Evolutionary conservation across 345 rosid species (phyloP), one percentile per base, ranked within the genome.

Genomic region (Moringa oleifera): DNA sequence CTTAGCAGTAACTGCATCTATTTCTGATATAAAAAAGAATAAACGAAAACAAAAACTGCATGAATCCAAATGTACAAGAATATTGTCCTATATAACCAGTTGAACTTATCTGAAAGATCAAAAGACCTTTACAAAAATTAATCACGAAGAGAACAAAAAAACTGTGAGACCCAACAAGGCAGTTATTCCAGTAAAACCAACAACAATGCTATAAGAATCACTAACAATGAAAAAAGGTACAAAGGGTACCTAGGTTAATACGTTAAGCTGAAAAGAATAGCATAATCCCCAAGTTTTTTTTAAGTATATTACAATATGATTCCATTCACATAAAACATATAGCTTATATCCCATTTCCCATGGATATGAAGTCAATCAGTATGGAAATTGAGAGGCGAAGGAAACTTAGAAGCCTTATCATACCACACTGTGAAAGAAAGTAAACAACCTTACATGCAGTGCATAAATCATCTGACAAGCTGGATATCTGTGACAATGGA

Each of bases 401-500:
- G 2, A 0, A 20, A 63, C 22, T 47, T 24, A 45, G 47, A 64
- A 41, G 12, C 15, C 47, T 16, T 62, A 20, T 24, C 22, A 63
- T 36, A 46, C 6, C 20, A 25, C 16, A 36, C 11, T 11, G 11
- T 5, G 37, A 41, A 69, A 41, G 58, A 62, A 76, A 49, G 18
- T 13, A 74, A 62, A 84, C 94, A 72, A 93, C 97, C 98, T 90
- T 85, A 74, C 97, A 90, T 80, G 83, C 72, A 59, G 78, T 53
- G 59, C 77, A 75, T 53, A 93, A 75, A 63, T 93, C 98, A 59
- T 75, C 75, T 10, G 77, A 78, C 6, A 71, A 59, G 60, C 18
- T 62, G 17, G 79, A 67, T 18, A 86, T 11, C 20, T 85, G 87
- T 0, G 90, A 81, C 45, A 80, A 61, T 1, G 97, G 98, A 62